These are phyloP conservation scores for Podila clonocystis DNA, from an alignment of 192 early-diverging fungal species.

Conservation along the genomic window DNA sequence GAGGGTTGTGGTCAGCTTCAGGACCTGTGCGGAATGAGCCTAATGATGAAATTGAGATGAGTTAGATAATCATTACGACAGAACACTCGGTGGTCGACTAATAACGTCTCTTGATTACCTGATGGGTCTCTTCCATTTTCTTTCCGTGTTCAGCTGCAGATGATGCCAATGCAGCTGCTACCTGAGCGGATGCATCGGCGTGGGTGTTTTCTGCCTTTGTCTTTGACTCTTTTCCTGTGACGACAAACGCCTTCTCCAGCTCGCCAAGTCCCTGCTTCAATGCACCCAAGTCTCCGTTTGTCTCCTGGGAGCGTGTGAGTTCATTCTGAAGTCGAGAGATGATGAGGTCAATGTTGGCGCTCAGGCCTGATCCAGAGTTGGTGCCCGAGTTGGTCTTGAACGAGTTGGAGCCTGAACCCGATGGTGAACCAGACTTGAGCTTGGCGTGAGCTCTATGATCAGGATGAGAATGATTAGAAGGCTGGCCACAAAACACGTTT, in stretches of 20 bases:
- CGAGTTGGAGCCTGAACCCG: conserved; percentile 16
- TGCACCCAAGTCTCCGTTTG: conserved; percentile 36
- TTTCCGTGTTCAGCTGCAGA: conserved; percentile 6
- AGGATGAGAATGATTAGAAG: background rate
- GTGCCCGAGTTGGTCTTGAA: conserved; percentile 7
- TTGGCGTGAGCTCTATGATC: conserved; percentile 31
- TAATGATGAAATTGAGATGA: background rate
- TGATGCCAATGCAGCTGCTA: conserved; percentile 1
- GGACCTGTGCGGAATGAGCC: background rate
- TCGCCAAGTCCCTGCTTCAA: conserved; percentile 39
- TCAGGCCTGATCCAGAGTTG: conserved; percentile 16
- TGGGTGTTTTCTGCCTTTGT: background rate
- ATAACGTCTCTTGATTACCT: conserved; percentile 1
- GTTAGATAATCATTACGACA: background rate
- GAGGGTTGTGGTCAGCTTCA: background rate
- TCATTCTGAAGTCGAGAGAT: conserved; percentile 43
- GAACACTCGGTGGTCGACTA: background rate
- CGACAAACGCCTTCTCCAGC: conserved; percentile 27
- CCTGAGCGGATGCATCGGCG: background rate
- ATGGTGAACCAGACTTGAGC: conserved; percentile 15
- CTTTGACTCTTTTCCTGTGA: conserved; percentile 3
- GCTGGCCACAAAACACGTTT: background rate
- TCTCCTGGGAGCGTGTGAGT: conserved; percentile 46
- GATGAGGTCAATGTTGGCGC: conserved; percentile 46
- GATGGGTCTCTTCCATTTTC: conserved; percentile 25